Evolutionary conservation across 176 grass and related monocot species (phyloP).

Genomic region (Urochloa ruziziensis): DNA sequence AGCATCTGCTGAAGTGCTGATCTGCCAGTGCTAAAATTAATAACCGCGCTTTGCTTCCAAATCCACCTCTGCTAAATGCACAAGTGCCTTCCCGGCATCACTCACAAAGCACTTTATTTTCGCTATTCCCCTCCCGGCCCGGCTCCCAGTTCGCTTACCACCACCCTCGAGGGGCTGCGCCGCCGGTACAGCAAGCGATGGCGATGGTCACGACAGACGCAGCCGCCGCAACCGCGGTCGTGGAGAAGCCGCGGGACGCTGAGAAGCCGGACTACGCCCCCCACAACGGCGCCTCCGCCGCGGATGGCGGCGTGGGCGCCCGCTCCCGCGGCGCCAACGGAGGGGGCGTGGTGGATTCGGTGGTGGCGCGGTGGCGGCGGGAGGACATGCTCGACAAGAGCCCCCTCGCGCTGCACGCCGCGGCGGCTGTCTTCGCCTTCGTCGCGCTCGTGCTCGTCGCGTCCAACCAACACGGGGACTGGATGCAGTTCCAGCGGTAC

Average conservation of each 20-base stretch:
- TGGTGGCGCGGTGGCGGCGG: no score
- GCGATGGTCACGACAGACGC: slow-evolving; percentile 39
- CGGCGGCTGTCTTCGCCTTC: no score
- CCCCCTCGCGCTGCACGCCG: no score
- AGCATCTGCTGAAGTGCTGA: background rate
- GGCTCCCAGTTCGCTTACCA: background rate
- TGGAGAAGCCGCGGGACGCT: slow-evolving; percentile 23
- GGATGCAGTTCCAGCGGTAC: slow-evolving; percentile 32
- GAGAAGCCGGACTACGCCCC: slow-evolving; percentile 25
- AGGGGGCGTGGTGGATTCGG: background rate
- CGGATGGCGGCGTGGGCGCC: background rate
- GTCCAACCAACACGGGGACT: no score
- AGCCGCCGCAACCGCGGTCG: background rate
- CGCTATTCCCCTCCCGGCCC: background rate
- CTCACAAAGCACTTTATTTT: slow-evolving; percentile 25
- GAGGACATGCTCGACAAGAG: no score
- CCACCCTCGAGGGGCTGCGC: background rate
- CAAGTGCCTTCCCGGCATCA: slow-evolving; percentile 22
- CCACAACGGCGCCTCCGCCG: slow-evolving; percentile 28
- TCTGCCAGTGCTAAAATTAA: background rate
- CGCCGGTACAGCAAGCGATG: slow-evolving; percentile 28
- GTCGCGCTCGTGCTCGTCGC: no score
- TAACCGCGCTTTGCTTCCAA: slow-evolving; percentile 23
- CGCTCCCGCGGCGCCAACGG: background rate
- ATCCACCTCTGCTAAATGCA: background rate